Evolutionary conservation across 805 yeast genomes (phyloP).

Genomic region (Saccharomycopsis sp.): DNA sequence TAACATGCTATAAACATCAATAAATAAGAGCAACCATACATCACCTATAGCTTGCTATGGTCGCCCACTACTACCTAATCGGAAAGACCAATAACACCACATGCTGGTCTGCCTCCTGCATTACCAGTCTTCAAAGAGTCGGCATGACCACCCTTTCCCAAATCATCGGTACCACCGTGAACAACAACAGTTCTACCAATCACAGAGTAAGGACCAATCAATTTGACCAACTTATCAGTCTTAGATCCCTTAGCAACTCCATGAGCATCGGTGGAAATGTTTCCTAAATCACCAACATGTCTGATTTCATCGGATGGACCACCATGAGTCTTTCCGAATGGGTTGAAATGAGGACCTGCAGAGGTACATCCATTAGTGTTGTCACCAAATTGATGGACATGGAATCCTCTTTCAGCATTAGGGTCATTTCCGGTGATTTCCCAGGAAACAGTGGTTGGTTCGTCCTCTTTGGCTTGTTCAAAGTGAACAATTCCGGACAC

Average conservation of each 20-base stretch:
- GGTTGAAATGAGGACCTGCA: constrained; percentile 97
- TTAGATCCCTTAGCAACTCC: constrained; percentile 91
- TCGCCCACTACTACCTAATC: constrained; percentile 29
- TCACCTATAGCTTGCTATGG: neutral
- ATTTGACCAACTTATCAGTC: constrained; percentile 69
- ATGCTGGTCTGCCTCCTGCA: constrained; percentile 97
- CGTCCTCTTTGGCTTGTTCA: constrained; percentile 73
- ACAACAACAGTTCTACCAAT: constrained; percentile 94
- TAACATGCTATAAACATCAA: too few relatives aligned
- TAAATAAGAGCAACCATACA: too few relatives aligned
- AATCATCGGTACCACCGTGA: constrained; percentile 88
- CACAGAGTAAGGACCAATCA: constrained; percentile 81
- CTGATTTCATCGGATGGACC: constrained; percentile 76
- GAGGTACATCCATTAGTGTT: constrained; percentile 98
- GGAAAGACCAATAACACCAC: constrained; percentile 91
- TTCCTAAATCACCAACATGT: constrained; percentile 97
- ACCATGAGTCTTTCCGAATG: constrained; percentile 84
- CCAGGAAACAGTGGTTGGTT: constrained; percentile 81
- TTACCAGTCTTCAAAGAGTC: constrained; percentile 94
- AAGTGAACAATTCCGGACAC: constrained; percentile 84
- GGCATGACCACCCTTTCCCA: constrained; percentile 88
- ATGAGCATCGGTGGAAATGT: constrained; percentile 74
- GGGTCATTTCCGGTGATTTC: constrained; percentile 87
- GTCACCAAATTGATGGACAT: constrained; percentile 96
- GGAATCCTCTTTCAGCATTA: constrained; percentile 93